Evolutionary conservation across 2,329 filamentous ascomycete genomes (phyloP).

Genomic region (Thielaviopsis musarum): DNA sequence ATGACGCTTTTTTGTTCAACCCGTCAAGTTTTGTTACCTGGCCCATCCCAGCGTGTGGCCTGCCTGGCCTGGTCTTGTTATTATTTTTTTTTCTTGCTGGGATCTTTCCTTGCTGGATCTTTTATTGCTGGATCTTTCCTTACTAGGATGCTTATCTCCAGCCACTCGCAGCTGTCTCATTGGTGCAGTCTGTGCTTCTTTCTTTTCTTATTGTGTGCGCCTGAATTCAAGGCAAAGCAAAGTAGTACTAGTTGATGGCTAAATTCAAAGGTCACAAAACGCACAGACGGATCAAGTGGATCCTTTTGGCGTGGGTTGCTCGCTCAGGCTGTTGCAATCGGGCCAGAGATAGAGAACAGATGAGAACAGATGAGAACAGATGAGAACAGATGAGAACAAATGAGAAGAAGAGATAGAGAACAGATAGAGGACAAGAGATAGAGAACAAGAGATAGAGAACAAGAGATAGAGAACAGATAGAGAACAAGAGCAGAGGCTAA

Average conservation of each 20-base stretch:
- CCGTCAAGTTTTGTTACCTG: too few relatives aligned
- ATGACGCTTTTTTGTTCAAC: too few relatives aligned
- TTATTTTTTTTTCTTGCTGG: neutral
- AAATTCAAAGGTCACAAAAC: too few relatives aligned
- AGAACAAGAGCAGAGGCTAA: neutral
- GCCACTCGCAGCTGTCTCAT: neutral
- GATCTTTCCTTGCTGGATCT: neutral
- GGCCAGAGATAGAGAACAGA: neutral
- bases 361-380: too few relatives aligned
- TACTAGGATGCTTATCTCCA: slow-evolving; percentile 4
- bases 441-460: too few relatives aligned
- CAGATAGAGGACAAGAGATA: too few relatives aligned
- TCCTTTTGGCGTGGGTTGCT: neutral
- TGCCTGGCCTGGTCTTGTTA: too few relatives aligned
- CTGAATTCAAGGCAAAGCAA: too few relatives aligned
- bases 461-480: neutral
- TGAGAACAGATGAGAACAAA: too few relatives aligned
- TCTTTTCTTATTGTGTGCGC: neutral
- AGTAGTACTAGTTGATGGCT: too few relatives aligned
- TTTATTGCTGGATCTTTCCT: neutral
- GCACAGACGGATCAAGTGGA: neutral
- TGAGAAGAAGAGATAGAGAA: too few relatives aligned
- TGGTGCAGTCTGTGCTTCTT: neutral
- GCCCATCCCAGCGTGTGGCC: too few relatives aligned
- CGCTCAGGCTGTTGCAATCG: neutral